A percentile compares a stretch with the other conserved stretches of the same genome.
Conservation (phyloP, 257 asterid genomes). For the Petrea volubilis region DNA sequence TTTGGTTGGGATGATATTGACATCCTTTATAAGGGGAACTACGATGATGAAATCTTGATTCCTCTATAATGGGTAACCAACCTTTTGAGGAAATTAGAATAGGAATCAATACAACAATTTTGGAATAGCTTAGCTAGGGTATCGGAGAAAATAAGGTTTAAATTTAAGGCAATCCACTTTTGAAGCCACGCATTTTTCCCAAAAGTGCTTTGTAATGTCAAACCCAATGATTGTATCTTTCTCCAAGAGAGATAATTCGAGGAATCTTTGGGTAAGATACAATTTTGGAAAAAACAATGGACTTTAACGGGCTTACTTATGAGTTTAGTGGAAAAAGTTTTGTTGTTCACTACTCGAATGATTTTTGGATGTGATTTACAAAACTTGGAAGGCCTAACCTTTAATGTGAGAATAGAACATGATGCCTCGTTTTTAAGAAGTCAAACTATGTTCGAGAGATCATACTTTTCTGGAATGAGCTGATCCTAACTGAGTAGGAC, state of each 20-base stretch:
- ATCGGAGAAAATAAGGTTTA: not conserved
- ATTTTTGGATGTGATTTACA: not conserved
- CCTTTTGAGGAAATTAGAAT: not conserved
- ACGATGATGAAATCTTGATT: not conserved
- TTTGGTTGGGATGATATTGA: not conserved
- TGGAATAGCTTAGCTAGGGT: not conserved
- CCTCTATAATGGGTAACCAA: not conserved
- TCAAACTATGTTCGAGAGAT: not conserved
- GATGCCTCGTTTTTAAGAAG: not conserved
- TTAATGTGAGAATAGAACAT: not conserved
- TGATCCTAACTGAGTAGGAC: not conserved
- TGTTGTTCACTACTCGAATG: not conserved
- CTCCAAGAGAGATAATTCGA: not conserved
- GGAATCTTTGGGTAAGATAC: not conserved
- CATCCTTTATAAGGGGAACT: not conserved
- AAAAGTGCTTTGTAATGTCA: not conserved
- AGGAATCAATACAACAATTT: not conserved
- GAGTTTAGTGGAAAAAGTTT: not conserved
- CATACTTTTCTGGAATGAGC: not conserved
- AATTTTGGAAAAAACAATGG: not conserved
- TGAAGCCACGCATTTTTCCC: not conserved
- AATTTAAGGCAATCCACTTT: not conserved
- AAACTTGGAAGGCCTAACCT: not conserved
- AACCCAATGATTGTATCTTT: not conserved
- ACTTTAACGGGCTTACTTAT: not conserved